phyloP scores from a whole-genome alignment of 345 rosid genomes.

The Citrus australasica region DNA sequence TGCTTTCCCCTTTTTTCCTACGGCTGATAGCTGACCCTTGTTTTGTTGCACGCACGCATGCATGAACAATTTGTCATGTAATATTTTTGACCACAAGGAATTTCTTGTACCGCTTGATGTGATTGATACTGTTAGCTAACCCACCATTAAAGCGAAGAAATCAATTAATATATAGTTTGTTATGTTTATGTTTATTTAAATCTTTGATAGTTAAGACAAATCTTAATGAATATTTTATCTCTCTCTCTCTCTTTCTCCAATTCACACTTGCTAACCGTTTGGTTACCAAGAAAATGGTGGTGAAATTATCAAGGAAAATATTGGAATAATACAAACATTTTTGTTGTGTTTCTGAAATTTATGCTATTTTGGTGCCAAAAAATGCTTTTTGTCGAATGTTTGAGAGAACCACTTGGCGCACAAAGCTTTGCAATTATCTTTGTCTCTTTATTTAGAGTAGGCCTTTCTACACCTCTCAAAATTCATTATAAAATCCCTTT shows the following conservation, averaged over 20 bases:
- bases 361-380: neutral
- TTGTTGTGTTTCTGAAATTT: neutral
- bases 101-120: slow-evolving; percentile 5
- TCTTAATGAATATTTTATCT: neutral
- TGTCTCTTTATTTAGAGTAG: neutral
- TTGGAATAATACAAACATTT: neutral
- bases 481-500: too few species aligned
- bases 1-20: neutral
- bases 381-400: neutral
- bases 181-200: neutral
- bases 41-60: slow-evolving; percentile 20
- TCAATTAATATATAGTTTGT: neutral
- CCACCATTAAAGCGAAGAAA: neutral
- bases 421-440: neutral
- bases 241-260: neutral
- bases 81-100: slow-evolving; percentile 12
- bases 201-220: neutral
- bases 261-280: neutral
- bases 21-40: slow-evolving; percentile 17
- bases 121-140: slow-evolving; percentile 14
- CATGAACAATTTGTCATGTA: neutral
- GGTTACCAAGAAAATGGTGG: neutral
- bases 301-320: neutral
- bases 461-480: too few species aligned
- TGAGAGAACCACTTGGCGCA: neutral